These are phyloP conservation scores for Xerocomus nothofagi DNA, from an alignment of 1,284 basidiomycete genomes.

Conservation along the genomic window DNA sequence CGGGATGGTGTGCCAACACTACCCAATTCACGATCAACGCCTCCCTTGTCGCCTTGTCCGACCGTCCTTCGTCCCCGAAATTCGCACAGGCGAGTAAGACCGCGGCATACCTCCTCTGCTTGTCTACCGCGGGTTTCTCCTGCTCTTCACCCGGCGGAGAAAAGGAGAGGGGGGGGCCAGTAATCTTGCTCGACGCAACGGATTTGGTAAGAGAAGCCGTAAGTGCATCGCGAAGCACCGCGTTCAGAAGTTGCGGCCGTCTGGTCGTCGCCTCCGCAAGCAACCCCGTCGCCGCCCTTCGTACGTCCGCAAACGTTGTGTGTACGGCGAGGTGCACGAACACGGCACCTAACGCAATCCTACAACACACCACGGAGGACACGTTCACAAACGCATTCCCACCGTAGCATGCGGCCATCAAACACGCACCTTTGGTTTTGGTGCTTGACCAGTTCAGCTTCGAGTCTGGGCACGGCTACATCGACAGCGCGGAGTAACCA, in stretches of 20 bases:
- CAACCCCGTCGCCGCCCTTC: constrained; percentile 47
- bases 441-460: constrained; percentile 55
- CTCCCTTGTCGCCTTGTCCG: constrained; percentile 42
- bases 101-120: constrained; percentile 48
- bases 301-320: constrained; percentile 50
- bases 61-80: constrained; percentile 30
- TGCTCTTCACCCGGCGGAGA: constrained; percentile 27
- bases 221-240: constrained; percentile 60
- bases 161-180: constrained; percentile 10
- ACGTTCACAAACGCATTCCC: not conserved
- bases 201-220: constrained; percentile 39
- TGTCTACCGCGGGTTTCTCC: constrained; percentile 41
- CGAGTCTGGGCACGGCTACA: constrained; percentile 51
- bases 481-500: constrained; percentile 79
- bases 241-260: constrained; percentile 49
- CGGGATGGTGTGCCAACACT: constrained; percentile 74
- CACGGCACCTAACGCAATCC: constrained; percentile 61
- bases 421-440: constrained; percentile 53
- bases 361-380: constrained; percentile 25
- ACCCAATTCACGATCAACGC: constrained; percentile 55
- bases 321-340: constrained; percentile 71
- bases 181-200: constrained; percentile 16
- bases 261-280: constrained; percentile 40
- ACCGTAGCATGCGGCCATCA: not conserved
- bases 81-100: constrained; percentile 54